Conservation (phyloP, 176 grass and related monocot species). For the Oryza meridionalis region DNA sequence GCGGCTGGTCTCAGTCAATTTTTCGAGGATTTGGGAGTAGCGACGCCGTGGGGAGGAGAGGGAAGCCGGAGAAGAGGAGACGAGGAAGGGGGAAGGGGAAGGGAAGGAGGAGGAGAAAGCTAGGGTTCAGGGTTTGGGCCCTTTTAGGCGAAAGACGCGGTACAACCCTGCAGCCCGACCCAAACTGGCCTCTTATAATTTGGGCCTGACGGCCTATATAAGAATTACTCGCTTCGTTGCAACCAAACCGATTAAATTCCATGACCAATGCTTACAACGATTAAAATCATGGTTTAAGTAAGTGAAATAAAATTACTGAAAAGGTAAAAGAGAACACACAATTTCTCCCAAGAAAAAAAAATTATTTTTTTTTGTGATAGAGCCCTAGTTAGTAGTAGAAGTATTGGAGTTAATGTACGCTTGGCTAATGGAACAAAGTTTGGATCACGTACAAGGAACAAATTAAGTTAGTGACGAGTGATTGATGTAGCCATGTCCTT, state of each 20-base stretch:
- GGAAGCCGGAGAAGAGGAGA: neutral
- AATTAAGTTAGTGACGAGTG: neutral
- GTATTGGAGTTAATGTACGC: neutral
- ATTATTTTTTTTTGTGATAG: no score
- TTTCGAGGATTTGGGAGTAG: neutral
- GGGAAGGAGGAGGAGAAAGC: neutral
- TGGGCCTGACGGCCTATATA: neutral
- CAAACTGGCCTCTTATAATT: rapidly evolving
- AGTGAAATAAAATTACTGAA: no score
- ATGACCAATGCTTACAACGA: no score
- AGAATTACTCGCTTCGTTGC: no score
- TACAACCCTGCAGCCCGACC: neutral
- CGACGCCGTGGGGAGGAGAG: neutral
- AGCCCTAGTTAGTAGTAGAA: neutral
- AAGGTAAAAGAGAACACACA: no score
- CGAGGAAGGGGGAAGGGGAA: neutral
- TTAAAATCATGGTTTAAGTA: no score
- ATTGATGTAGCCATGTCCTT: neutral
- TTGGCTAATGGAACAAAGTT: neutral
- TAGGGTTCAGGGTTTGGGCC: constrained; percentile 46
- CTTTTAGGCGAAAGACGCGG: neutral
- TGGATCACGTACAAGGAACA: neutral
- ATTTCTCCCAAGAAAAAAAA: no score
- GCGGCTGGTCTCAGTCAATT: neutral
- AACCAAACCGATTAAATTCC: no score